Evolutionary conservation across 495 filamentous ascomycete genomes (phyloP).

Genomic region (Bombardia bombarda): DNA sequence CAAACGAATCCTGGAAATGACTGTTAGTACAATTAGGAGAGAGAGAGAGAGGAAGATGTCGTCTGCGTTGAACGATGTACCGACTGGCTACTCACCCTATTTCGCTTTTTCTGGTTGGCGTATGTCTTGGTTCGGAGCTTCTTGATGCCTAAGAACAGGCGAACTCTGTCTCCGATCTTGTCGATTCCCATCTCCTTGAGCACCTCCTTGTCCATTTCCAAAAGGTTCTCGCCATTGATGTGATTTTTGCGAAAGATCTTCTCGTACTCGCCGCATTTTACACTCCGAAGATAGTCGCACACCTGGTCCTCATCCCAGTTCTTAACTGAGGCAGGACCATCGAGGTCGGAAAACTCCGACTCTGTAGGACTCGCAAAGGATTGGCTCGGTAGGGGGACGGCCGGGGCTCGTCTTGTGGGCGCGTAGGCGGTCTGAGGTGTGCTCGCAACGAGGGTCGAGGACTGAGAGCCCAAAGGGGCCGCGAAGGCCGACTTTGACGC

Average conservation of each 20-base stretch:
- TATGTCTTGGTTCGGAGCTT: constrained; percentile 79
- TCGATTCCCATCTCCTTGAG: constrained; percentile 98
- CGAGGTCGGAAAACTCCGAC: constrained; percentile 83
- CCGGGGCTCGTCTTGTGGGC: constrained; percentile 44
- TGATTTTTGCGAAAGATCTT: constrained; percentile 85
- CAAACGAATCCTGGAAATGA: constrained; percentile 57
- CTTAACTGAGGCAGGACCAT: constrained; percentile 46
- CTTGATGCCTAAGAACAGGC: constrained; percentile 88
- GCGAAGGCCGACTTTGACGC: constrained; percentile 77
- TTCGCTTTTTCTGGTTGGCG: constrained; percentile 75
- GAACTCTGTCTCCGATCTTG: constrained; percentile 95
- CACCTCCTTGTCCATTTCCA: constrained; percentile 94
- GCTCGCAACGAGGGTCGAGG: constrained; percentile 44
- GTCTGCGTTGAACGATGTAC: too few relatives aligned
- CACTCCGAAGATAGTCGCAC: constrained; percentile 78
- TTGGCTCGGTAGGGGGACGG: constrained; percentile 51
- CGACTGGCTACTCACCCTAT: constrained; percentile 59
- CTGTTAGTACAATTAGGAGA: too few relatives aligned
- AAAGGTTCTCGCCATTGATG: constrained; percentile 90
- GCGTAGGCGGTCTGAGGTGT: constrained; percentile 46
- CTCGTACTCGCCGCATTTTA: constrained; percentile 91
- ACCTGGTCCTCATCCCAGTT: constrained; percentile 91
- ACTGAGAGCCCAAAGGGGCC: constrained; percentile 49
- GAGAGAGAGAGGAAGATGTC: too few relatives aligned
- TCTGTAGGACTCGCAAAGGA: constrained; percentile 82